These are phyloP conservation scores for Gaeumannomyces sp. DNA, from an alignment of 2,329 filamentous ascomycete species.

Conservation along the genomic window DNA sequence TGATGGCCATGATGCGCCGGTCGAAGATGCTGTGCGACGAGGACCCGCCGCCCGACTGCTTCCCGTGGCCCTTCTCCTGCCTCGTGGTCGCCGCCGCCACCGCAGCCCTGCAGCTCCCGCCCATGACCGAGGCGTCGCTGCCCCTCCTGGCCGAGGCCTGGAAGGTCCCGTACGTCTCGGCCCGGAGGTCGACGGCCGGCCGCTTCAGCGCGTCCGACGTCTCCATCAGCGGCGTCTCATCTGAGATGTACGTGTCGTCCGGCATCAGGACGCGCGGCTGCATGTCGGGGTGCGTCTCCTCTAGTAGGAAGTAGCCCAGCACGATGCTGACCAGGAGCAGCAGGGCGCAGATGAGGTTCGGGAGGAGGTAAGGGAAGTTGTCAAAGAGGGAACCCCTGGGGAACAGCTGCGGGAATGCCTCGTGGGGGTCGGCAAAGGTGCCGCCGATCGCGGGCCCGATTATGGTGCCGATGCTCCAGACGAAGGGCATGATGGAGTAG, in stretches of 20 bases:
- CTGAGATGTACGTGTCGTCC: constrained; percentile 46
- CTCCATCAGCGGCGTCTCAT: constrained; percentile 68
- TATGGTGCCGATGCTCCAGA: constrained; percentile 88
- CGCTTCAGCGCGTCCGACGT: constrained; percentile 70
- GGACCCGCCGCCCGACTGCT: constrained; percentile 19
- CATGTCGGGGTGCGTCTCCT: constrained; percentile 86
- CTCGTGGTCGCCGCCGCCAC: background rate
- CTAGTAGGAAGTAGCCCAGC: constrained; percentile 71
- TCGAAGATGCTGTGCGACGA: constrained; percentile 40
- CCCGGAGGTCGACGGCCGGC: constrained; percentile 64
- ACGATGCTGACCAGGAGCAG: constrained; percentile 74
- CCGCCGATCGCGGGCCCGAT: constrained; percentile 85
- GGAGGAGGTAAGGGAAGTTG: constrained; percentile 78
- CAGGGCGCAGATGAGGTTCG: constrained; percentile 76
- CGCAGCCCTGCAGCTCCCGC: background rate
- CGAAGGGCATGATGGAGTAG: constrained; percentile 89
- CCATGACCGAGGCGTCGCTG: constrained; percentile 10
- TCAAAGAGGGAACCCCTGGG: constrained; percentile 64
- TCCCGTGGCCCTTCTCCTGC: constrained; percentile 12
- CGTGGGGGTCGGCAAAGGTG: constrained; percentile 71
- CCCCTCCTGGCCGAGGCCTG: constrained; percentile 37
- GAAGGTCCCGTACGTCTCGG: constrained; percentile 77
- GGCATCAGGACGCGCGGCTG: constrained; percentile 46
- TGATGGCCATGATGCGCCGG: constrained; percentile 64
- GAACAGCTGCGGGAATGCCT: constrained; percentile 67